Evolutionary conservation across 2,329 filamentous ascomycete genomes (phyloP).

Genomic region (Gaeumannomyces sp.): DNA sequence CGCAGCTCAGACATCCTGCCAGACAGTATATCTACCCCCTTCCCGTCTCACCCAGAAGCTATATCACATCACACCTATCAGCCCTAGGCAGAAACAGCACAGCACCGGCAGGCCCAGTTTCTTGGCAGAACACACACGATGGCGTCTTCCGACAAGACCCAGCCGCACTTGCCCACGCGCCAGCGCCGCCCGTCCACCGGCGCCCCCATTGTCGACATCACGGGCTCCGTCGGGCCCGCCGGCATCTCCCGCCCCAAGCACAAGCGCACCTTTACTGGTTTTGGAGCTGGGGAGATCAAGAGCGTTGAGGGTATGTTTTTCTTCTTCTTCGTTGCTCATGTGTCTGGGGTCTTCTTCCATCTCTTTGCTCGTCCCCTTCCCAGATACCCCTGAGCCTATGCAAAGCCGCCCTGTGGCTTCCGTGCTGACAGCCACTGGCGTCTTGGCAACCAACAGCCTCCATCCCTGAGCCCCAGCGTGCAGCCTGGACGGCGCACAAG

Average conservation of each 20-base stretch:
- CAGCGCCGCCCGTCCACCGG: constrained; percentile 77
- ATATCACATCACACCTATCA: not conserved
- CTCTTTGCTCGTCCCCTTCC: no score
- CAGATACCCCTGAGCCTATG: no score
- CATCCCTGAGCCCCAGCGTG: constrained; percentile 84
- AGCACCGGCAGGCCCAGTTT: not conserved
- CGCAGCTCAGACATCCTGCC: not conserved
- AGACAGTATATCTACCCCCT: not conserved
- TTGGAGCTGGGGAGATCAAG: constrained; percentile 88
- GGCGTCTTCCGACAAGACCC: constrained; percentile 6
- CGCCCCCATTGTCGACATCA: constrained; percentile 79
- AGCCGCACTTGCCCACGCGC: constrained; percentile 41
- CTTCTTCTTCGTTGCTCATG: no score
- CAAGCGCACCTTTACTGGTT: constrained; percentile 92
- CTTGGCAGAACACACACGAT: not conserved
- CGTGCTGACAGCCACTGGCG: not conserved
- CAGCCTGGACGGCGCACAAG: constrained; percentile 63
- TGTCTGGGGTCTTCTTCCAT: no score
- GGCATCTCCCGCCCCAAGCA: constrained; percentile 89
- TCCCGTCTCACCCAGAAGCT: not conserved
- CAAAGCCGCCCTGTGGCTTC: not conserved
- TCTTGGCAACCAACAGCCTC: constrained; percentile 40
- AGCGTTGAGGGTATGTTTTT: constrained; percentile 67
- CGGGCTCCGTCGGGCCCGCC: constrained; percentile 77
- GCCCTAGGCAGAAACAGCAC: not conserved